Conservation (phyloP, 2,329 filamentous ascomycete species). For the Plenodomus tracheiphilus region DNA sequence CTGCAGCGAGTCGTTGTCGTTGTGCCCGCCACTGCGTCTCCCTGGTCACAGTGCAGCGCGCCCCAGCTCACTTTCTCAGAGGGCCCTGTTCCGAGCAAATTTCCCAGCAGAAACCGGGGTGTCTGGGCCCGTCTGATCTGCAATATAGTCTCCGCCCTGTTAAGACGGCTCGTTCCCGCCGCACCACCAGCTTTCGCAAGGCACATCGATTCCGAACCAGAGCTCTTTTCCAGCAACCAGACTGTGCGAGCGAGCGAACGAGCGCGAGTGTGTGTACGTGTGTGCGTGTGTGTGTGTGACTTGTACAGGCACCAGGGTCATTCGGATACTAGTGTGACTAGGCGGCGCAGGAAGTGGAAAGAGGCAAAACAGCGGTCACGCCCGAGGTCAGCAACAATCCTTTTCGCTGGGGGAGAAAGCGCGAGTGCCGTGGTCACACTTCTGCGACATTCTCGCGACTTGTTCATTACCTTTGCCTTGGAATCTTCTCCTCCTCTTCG, state of each 20-base stretch:
- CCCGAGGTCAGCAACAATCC: conserved; percentile 19
- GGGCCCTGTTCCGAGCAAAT: conserved; percentile 15
- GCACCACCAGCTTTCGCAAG: conserved; percentile 1
- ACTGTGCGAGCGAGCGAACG: not conserved
- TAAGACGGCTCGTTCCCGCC: conserved; percentile 2
- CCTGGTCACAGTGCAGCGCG: conserved; percentile 8
- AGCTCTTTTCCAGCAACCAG: not conserved
- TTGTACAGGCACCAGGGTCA: conserved; percentile 13
- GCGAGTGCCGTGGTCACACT: conserved; percentile 15
- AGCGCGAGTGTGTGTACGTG: not conserved
- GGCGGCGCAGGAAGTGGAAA: conserved; percentile 13
- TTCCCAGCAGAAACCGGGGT: conserved; percentile 14
- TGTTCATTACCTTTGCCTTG: not conserved
- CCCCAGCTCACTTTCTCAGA: not conserved
- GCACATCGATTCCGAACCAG: not conserved
- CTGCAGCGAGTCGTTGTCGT: conserved; percentile 9
- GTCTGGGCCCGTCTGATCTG: conserved; percentile 14
- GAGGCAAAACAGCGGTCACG: conserved; percentile 25
- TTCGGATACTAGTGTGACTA: conserved; percentile 17
- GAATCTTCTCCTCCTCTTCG: not conserved
- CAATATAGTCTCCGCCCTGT: conserved; percentile 6
- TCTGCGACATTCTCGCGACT: conserved; percentile 10
- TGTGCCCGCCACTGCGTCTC: conserved; percentile 3
- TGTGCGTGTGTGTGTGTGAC: conserved; percentile 4
- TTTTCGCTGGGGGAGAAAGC: conserved; percentile 9